phyloP scores from a whole-genome alignment of 164 flowering plant species.

The Kalanchoe fedtschenkoi region DNA sequence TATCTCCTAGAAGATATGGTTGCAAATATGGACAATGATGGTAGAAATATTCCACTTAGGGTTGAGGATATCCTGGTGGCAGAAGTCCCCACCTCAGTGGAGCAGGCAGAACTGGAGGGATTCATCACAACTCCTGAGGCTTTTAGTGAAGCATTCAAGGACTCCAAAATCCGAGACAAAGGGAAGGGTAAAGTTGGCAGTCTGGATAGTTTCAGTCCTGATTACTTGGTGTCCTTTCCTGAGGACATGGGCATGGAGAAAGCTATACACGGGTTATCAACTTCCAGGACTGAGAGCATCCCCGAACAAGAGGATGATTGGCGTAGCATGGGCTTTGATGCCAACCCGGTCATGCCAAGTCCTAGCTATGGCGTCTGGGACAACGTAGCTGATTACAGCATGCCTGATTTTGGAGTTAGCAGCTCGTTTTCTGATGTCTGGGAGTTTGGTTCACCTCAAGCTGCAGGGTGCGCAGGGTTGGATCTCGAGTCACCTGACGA shows the following conservation, averaged over 20 bases:
- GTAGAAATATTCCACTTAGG: constrained; percentile 17
- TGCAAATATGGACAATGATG: constrained; percentile 18
- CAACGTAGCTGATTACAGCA: constrained; percentile 23
- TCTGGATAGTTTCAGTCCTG: constrained; percentile 14
- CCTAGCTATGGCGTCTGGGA: constrained; percentile 41
- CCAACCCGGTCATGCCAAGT: constrained; percentile 25
- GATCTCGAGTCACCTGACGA: constrained; percentile 36
- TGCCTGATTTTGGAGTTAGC: constrained; percentile 27
- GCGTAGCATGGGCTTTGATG: constrained; percentile 46
- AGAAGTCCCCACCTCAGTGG: constrained; percentile 14
- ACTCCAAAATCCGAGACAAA: constrained; percentile 19
- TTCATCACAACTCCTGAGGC: constrained; percentile 12
- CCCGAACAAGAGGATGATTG: constrained; percentile 33
- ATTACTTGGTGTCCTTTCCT: constrained; percentile 32
- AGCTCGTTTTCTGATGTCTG: constrained; percentile 40
- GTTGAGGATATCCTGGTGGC: constrained; percentile 13
- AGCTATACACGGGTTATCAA: constrained; percentile 20
- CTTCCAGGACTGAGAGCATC: constrained; percentile 25
- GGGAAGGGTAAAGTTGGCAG: constrained; percentile 27
- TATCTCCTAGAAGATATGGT: constrained; percentile 19
- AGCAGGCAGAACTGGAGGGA: constrained; percentile 16
- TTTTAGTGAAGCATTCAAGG: constrained; percentile 12
- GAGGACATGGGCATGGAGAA: constrained; percentile 30
- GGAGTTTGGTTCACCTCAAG: constrained; percentile 39
- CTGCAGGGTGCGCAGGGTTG: constrained; percentile 27